phyloP scores from a whole-genome alignment of 148 eudicot genomes.

The Fagopyrum tataricum region DNA sequence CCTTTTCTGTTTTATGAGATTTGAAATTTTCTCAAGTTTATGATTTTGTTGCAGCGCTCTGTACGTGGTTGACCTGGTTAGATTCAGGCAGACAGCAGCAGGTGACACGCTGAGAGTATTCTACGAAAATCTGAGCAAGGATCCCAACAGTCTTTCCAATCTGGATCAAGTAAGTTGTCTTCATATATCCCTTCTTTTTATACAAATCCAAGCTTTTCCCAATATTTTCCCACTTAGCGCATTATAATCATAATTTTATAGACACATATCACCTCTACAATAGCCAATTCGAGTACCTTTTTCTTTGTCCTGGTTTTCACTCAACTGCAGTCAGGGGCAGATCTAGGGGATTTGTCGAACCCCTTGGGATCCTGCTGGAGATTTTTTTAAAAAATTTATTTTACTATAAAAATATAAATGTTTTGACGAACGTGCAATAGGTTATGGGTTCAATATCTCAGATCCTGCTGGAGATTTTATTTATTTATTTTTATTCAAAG shows the following conservation, averaged over 20 bases:
- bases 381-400: too few relatives aligned
- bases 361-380: too few relatives aligned
- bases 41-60: conserved; percentile 62
- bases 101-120: conserved; percentile 89
- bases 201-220: neutral
- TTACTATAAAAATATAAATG: too few relatives aligned
- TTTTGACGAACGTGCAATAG: too few relatives aligned
- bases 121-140: conserved; percentile 96
- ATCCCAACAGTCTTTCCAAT: conserved; percentile 95
- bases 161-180: conserved; percentile 73
- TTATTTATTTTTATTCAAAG: too few relatives aligned
- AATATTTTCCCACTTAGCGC: neutral
- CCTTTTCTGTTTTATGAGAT: neutral
- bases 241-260: too few relatives aligned
- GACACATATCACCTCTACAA: neutral
- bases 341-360: too few relatives aligned
- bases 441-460: too few relatives aligned
- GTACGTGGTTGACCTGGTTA: conserved; percentile 87
- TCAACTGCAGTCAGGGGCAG: neutral
- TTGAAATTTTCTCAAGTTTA: conserved; percentile 15
- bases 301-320: neutral
- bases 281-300: neutral
- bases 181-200: neutral
- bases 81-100: conserved; percentile 90
- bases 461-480: too few relatives aligned